A percentile compares a stretch with the other conserved stretches of the same genome.
Evolutionary conservation across 2,329 filamentous ascomycete genomes (phyloP).

Genomic region (Colletotrichum musae): DNA sequence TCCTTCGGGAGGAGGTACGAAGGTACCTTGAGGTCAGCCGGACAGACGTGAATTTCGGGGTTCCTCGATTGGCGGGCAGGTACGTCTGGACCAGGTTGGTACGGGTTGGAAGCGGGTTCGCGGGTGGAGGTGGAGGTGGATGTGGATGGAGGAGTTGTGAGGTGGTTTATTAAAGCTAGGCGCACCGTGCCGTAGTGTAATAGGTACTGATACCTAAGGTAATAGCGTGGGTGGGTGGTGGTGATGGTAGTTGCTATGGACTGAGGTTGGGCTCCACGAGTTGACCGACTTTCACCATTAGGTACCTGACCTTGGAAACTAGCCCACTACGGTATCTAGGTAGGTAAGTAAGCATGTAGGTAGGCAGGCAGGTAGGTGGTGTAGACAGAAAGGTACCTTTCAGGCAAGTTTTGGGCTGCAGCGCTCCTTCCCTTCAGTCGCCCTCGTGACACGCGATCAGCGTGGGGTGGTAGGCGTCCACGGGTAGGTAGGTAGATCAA

Average conservation of each 20-base stretch:
- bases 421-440: neutral
- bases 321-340: too few species aligned
- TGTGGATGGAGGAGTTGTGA: neutral
- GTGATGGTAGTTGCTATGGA: neutral
- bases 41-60: constrained; percentile 38
- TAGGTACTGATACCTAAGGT: neutral
- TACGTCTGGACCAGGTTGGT: constrained; percentile 17
- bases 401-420: neutral
- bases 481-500: constrained; percentile 25
- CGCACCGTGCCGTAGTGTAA: constrained; percentile 1
- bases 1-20: constrained; percentile 1
- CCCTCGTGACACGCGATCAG: constrained; percentile 39
- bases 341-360: too few species aligned
- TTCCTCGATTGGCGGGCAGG: constrained; percentile 19
- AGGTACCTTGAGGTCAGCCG: constrained; percentile 36
- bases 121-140: constrained; percentile 21
- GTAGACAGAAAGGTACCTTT: too few species aligned
- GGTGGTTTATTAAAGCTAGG: neutral
- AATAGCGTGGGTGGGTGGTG: too few species aligned
- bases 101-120: constrained; percentile 28
- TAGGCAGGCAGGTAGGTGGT: too few species aligned
- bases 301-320: too few species aligned
- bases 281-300: too few species aligned
- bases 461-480: constrained; percentile 15
- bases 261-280: neutral